Evolutionary conservation across 139 green algal genomes (phyloP).

Genomic region (Tetradesmus obliquus): DNA sequence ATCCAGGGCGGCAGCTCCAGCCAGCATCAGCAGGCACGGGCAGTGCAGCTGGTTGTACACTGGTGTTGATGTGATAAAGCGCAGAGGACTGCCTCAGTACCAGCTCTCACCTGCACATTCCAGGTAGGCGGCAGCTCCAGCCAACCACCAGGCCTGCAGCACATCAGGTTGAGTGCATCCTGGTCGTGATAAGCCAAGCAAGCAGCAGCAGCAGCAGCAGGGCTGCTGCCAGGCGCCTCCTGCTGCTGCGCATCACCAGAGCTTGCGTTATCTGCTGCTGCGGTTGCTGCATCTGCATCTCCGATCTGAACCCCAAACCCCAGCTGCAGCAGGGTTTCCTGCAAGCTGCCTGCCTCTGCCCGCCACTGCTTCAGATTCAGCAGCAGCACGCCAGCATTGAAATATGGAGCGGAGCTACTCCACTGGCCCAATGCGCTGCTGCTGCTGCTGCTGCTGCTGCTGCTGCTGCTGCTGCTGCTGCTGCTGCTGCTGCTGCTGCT

Average conservation of each 20-base stretch:
- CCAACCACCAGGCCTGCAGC: not conserved
- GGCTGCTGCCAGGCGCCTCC: not conserved
- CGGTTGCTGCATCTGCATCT: not conserved
- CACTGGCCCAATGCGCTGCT: not conserved
- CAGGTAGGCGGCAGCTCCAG: not conserved
- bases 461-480: slow-evolving; percentile 1
- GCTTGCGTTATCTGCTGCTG: not conserved
- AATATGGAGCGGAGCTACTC: not conserved
- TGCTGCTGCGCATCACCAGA: not conserved
- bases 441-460: slow-evolving; percentile 15
- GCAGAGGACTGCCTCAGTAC: no score
- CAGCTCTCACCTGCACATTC: not conserved
- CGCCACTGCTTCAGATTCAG: not conserved
- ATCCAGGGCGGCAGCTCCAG: no score
- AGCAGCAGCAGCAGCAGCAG: not conserved
- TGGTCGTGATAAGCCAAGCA: not conserved
- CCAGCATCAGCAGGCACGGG: no score
- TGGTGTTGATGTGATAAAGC: no score
- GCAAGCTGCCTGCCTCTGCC: not conserved
- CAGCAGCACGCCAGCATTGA: slow-evolving; percentile 11
- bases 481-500: not conserved
- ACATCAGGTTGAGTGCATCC: not conserved
- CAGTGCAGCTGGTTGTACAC: no score
- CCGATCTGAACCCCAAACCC: not conserved
- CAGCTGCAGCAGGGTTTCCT: not conserved